Evolutionary conservation across 1,284 basidiomycete species (phyloP), one percentile per base, ranked within the genome.

Genomic region (Microbotryomycetes sp.): DNA sequence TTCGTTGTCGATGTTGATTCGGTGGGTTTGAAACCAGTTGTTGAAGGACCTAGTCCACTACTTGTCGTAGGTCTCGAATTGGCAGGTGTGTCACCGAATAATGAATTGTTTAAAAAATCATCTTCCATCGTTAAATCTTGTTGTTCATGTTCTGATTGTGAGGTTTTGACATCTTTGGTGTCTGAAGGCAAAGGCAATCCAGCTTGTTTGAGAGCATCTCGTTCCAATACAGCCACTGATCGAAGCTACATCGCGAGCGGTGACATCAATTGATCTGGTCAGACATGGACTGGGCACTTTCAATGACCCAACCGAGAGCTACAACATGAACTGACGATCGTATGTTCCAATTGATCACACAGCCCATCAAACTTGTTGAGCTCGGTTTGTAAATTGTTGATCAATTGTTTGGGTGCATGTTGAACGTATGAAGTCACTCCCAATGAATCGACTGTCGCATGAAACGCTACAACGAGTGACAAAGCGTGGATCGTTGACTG

Each of bases 401-500:
- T 47, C 3, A 42, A 50, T 12, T 59, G 57, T 6, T 42, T 42
- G 3, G 57, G 57, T 32, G 57, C 36, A 29, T 59, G 57, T 25
- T 22, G 57, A 9, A 50, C 50, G 51, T 59, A 53, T 9, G 49
- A n/a, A 9, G 36, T 30, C 32, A 59, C 57, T 0, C n/a, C 15
- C 36, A 59, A 50, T 25, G 28, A 28, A 19, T 59, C 49, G 15
- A 59, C 50, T 15, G 50, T 45, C 15, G 57, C 50, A 49, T 59
- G 32, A 45, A 59, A 59, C 3, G 50, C 28, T 19, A 59, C 31
- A 50, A 59, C 46, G 22, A 59, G 50, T 7, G 57, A 59, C 25
- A 59, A 50, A n/a, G 50, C 47, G 36, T 59, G 57, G 16, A 59
- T 49, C 36, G 57, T 53, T 5, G 57, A 59, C 50, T 58, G 49